Evolutionary conservation across 768 basidiomycete species (phyloP), one percentile per base, ranked within the genome.

Genomic region (Auricularia auricula-judae): DNA sequence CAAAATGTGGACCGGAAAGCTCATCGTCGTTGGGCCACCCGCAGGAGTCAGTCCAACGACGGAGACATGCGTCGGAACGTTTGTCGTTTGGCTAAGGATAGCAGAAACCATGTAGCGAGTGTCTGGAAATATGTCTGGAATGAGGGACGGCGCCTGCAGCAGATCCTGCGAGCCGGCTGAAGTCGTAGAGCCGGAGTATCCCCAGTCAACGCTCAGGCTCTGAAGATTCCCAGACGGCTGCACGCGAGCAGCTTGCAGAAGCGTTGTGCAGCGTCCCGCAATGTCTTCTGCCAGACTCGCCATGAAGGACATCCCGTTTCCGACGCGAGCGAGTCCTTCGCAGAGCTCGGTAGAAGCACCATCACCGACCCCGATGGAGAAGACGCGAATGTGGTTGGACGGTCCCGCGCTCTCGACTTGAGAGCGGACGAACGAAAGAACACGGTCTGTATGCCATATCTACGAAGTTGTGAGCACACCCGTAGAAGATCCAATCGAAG

Each of bases 171-270:
- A 44, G 43, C 18, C 3, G 10, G 43, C 43, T 10, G 18, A 10
- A 44, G 43, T 11, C 43, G 10, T 44, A 3, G 43, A 44, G 43
- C 11, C 11, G 10, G 43, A 11, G 43, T 18, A 18, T 18, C 70
- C 71, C 84, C 85, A 86, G 67, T 85, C 81, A 44, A 87, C 69
- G 2, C 72, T 65, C 7, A 84, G 76, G 36, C 78, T 71, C 62
- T 79, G 73, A 44, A 86, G 72, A 62, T 77, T 77, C 5, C 77
- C 77, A 2, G 79, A 78, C 14, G 47, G 47, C 47, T 16, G 21
- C 18, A 51, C 47, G 34, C 78, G 73, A 44, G 84, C 83, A 3
- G 83, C 84, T 11, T 77, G 77, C 59, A 87, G 73, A 7, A 87
- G 75, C 8, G 73, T 73, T 1, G 80, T 74, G 62, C 80, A 82